A percentile compares a stretch with the other conserved stretches of the same genome.
These are phyloP conservation scores for Phalaenopsis equestris DNA, from an alignment of 106 monocot species.

Conservation along the genomic window DNA sequence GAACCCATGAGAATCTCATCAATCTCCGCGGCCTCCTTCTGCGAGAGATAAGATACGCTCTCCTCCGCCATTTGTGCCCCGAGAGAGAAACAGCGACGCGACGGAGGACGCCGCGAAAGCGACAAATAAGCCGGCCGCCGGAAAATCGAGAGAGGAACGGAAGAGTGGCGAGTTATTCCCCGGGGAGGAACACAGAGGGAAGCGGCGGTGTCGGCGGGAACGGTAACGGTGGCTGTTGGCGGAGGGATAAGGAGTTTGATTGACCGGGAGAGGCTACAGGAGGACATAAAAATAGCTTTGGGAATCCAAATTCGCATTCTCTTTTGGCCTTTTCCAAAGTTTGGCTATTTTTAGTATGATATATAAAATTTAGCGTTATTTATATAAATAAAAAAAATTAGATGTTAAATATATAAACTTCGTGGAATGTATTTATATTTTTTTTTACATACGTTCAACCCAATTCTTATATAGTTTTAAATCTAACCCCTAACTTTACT, in stretches of 20 bases:
- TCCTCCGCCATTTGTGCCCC: conserved; percentile 17
- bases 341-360: too few relatives aligned
- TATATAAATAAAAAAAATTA: too few relatives aligned
- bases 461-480: too few relatives aligned
- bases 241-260: not conserved
- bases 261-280: not conserved
- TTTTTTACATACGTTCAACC: too few relatives aligned
- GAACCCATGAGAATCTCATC: conserved; percentile 93
- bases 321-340: too few relatives aligned
- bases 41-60: conserved; percentile 49
- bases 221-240: not conserved
- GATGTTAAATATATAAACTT: too few relatives aligned
- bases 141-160: not conserved
- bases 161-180: not conserved
- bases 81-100: conserved; percentile 6
- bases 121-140: not conserved
- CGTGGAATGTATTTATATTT: too few relatives aligned
- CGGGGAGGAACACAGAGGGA: not conserved
- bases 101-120: not conserved
- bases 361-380: too few relatives aligned
- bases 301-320: not conserved
- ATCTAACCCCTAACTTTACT: too few relatives aligned
- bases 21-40: conserved; percentile 77
- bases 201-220: not conserved
- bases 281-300: not conserved